These are phyloP conservation scores for Combretum micranthum DNA, from an alignment of 345 rosid species.

Conservation along the genomic window DNA sequence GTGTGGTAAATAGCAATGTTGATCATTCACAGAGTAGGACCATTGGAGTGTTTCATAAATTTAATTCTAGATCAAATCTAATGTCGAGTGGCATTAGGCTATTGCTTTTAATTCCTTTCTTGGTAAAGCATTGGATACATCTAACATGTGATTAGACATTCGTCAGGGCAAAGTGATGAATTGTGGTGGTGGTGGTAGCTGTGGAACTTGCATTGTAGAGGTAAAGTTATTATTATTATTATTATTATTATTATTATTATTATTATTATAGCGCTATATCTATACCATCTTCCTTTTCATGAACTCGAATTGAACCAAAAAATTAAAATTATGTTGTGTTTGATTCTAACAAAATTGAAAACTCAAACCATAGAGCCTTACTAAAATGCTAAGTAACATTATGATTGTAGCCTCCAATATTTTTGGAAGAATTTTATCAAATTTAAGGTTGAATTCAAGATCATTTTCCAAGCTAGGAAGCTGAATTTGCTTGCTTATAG, in stretches of 20 bases:
- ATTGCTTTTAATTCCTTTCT: not conserved
- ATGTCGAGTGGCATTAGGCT: no score
- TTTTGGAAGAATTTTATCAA: no score
- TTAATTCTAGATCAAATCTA: no score
- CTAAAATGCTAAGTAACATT: not conserved
- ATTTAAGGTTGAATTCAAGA: no score
- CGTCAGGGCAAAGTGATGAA: slow-evolving; percentile 83
- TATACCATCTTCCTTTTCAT: no score
- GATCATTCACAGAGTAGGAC: not conserved
- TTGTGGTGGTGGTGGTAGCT: slow-evolving; percentile 92
- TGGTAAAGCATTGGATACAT: not conserved
- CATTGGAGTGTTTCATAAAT: not conserved
- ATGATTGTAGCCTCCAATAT: not conserved
- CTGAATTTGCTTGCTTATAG: not conserved
- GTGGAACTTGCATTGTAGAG: slow-evolving; percentile 93
- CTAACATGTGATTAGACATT: not conserved
- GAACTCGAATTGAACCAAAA: no score
- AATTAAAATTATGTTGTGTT: no score
- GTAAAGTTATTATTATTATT: slow-evolving; percentile 14
- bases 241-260: no score
- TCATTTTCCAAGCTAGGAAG: not conserved
- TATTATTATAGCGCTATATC: not conserved
- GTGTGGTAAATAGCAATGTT: no score
- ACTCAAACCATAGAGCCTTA: no score
- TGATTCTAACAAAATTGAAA: no score